Evolutionary conservation across 768 basidiomycete species (phyloP), one percentile per base, ranked within the genome.

Genomic region (Mycena maculata): DNA sequence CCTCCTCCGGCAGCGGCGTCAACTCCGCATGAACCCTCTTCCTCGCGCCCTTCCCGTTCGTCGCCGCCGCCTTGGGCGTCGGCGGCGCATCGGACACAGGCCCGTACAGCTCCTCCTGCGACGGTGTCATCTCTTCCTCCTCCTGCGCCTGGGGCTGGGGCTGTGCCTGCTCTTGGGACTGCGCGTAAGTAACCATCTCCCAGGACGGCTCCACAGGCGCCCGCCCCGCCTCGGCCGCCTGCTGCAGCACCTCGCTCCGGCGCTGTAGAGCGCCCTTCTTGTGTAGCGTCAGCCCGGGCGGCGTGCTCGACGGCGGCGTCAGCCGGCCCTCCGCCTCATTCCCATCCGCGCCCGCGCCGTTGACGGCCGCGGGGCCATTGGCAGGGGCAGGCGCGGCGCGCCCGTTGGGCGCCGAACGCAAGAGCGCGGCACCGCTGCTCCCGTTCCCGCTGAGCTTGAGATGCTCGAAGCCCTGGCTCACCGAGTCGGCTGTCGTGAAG

Each of bases 101-200:
- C 49, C 72, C 55, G 68, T 72, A 16, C 16, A 47, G 61, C 58
- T 49, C 65, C 30, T 31, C 56, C 41, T 45, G 60, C 15, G 16
- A 15, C 70, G 68, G n/a, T n/a, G n/a, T n/a, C n/a, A n/a, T n/a
- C n/a, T n/a, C n/a, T 49, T 71, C 53, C 44, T 56, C 71, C 45
- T 55, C 69, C 45, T 75, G 67, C 42, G 33, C 67, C 65, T 67
- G 67, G 54, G 71, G 68, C 45, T 75, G 67, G 33, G 33, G 68
- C 65, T 67, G 67, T 54, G 71, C 65, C 33, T 74, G 75, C 62
- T 75, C 70, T 61, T 78, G 79, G 54, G 77, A 72, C 27, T 68
- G 74, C 15, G 79, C 82, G 49, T 81, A 76, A 36, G 77, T 77
- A 16, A 88, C 80, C 86, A 90, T 88, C 72, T 90, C 88, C 76